Conservation (phyloP, 257 asterid genomes). For the Sherardia arvensis region DNA sequence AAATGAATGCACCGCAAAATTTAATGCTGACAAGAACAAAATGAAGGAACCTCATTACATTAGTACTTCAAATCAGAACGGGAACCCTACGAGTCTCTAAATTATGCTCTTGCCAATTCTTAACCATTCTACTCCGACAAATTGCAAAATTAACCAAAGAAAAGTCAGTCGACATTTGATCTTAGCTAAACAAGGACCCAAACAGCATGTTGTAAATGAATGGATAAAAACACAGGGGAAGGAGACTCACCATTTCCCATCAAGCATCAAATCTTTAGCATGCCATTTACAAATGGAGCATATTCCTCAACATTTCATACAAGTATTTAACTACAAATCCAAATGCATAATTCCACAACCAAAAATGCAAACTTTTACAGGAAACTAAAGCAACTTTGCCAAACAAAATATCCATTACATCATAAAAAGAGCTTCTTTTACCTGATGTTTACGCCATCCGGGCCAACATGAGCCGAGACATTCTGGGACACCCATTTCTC, state of each 20-base stretch:
- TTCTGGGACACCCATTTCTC: conserved; percentile 74
- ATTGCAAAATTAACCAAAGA: neutral
- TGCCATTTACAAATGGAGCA: neutral
- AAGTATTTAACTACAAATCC: neutral
- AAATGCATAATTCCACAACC: neutral
- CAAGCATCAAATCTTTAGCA: neutral
- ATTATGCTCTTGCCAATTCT: neutral
- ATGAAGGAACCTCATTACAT: neutral
- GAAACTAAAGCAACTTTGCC: neutral
- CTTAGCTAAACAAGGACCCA: neutral
- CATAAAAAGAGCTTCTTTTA: conserved; percentile 9
- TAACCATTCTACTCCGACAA: neutral
- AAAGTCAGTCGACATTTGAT: neutral
- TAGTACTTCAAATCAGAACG: neutral
- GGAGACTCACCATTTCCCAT: neutral
- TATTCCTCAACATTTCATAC: neutral
- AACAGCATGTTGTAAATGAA: neutral
- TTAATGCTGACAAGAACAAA: neutral
- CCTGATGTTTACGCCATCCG: conserved; percentile 63
- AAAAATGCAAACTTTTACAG: neutral
- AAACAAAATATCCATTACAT: neutral
- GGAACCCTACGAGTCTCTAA: neutral
- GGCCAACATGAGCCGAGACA: conserved; percentile 44
- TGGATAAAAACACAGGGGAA: neutral
- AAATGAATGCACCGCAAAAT: too few relatives aligned